Percentiles rank a stretch among this genome's conserved stretches.
Conservation (phyloP, 1,284 basidiomycete genomes). For the Vanrija sp. region DNA sequence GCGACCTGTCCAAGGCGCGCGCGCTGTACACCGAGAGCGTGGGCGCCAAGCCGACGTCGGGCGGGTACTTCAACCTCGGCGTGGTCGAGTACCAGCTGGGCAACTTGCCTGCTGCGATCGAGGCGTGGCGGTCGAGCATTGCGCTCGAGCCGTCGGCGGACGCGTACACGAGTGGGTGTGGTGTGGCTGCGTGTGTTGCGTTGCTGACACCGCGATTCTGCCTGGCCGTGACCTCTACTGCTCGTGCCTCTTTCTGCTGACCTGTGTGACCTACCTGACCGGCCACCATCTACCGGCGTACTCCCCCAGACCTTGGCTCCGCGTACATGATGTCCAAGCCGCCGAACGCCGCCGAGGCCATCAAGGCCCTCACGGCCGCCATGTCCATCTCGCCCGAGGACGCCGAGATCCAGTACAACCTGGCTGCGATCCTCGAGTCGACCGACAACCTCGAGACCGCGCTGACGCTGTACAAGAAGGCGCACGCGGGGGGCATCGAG, state of each 20-base stretch:
- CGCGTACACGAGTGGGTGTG: slow-evolving; percentile 78
- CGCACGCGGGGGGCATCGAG: slow-evolving; percentile 44
- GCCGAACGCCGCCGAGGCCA: slow-evolving; percentile 80
- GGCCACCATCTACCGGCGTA: too few relatives aligned
- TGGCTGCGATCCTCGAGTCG: slow-evolving; percentile 57
- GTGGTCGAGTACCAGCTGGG: slow-evolving; percentile 48
- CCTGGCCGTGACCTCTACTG: not conserved
- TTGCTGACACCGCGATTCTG: not conserved
- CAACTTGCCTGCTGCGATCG: slow-evolving; percentile 77
- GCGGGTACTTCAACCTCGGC: slow-evolving; percentile 47
- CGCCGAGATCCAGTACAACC: slow-evolving; percentile 90
- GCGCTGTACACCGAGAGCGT: slow-evolving; percentile 73
- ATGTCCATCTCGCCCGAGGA: slow-evolving; percentile 82
- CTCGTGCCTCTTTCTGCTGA: too few relatives aligned
- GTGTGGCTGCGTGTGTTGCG: slow-evolving; percentile 5
- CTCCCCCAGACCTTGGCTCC: slow-evolving; percentile 71
- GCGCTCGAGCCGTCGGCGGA: slow-evolving; percentile 80
- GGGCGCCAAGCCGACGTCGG: slow-evolving; percentile 71
- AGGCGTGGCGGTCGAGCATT: slow-evolving; percentile 82
- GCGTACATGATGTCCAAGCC: slow-evolving; percentile 87
- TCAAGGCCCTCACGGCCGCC: slow-evolving; percentile 84
- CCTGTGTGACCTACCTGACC: too few relatives aligned
- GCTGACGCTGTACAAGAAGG: slow-evolving; percentile 44
- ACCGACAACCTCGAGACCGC: slow-evolving; percentile 45
- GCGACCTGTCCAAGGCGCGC: slow-evolving; percentile 77